Evolutionary conservation across 2,329 filamentous ascomycete species (phyloP).

Genomic region (Graphiopsis chlorocephala): DNA sequence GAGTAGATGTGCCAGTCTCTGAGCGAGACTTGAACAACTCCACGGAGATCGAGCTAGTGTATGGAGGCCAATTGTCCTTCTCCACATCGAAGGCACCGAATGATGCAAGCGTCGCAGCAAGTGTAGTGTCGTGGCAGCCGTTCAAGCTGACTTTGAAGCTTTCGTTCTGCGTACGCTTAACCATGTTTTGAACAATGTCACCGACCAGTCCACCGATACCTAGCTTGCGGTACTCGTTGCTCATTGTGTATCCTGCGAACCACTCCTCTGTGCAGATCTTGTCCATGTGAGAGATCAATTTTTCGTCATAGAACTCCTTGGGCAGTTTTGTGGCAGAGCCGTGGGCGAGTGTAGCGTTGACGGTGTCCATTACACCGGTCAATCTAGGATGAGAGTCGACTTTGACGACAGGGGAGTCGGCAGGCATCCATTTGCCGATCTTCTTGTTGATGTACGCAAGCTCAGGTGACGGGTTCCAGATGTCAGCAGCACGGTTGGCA

Average conservation of each 20-base stretch:
- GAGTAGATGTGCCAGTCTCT: slow-evolving; percentile 24
- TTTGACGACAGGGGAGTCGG: slow-evolving; percentile 62
- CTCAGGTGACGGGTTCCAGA: slow-evolving; percentile 62
- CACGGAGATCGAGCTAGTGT: slow-evolving; percentile 85
- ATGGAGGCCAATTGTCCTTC: slow-evolving; percentile 78
- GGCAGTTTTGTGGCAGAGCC: slow-evolving; percentile 76
- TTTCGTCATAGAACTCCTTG: slow-evolving; percentile 79
- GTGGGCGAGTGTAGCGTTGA: slow-evolving; percentile 86
- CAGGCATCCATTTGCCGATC: slow-evolving; percentile 83
- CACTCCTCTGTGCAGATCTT: slow-evolving; percentile 83
- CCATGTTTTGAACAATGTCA: slow-evolving; percentile 64
- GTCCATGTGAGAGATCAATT: slow-evolving; percentile 66
- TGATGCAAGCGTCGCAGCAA: slow-evolving; percentile 74
- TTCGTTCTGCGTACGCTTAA: slow-evolving; percentile 43
- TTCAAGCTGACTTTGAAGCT: slow-evolving; percentile 72
- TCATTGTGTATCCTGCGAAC: slow-evolving; percentile 84
- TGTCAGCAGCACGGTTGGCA: slow-evolving; percentile 45
- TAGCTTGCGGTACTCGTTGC: slow-evolving; percentile 78
- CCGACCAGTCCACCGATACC: slow-evolving; percentile 84
- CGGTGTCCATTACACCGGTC: slow-evolving; percentile 88
- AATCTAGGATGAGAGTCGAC: slow-evolving; percentile 82
- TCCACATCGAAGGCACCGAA: slow-evolving; percentile 71
- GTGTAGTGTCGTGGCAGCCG: slow-evolving; percentile 90
- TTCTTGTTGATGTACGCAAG: slow-evolving; percentile 79
- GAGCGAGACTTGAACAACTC: slow-evolving; percentile 71